Evolutionary conservation across 2,329 filamentous ascomycete species (phyloP), one percentile per base, ranked within the genome.

Genomic region (Fusarium floridanum): DNA sequence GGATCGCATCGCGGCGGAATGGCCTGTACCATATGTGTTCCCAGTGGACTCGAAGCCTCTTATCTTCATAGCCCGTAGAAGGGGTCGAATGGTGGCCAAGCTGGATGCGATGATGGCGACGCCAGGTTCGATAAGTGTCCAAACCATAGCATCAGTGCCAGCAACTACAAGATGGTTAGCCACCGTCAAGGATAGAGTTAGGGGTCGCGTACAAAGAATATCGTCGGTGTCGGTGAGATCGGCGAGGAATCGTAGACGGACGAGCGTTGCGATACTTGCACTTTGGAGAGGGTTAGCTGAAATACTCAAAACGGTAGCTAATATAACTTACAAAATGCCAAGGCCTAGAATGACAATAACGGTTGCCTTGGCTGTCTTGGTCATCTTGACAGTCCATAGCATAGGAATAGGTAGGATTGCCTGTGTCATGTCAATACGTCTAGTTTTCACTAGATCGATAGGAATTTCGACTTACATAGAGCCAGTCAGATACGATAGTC

Each of bases 121-220:
- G 7, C 87, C 88, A 2, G 88, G 88, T 75, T 90, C 88, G 63
- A 90, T 82, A n/a, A 90, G 80, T 11, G 87, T 89, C 88, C 88
- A 90, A 8, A 89, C 83, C 84, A 88, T 87, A 39, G 87, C 84
- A 68, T 88, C 82, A 5, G 87, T 89, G 24, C 84, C 86, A 62
- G 84, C 83, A 76, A 83, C 87, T 88, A 55, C 41, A 10, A 37
- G 1, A 20, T 17, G 9, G 59, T 82, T 57, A 80, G 76, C 24
- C 29, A 20, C 8, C 11, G 11, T 11, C 64, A 48, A 61, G 9
- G 16, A 41, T 24, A 34, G 17, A 45, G n/a, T 61, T 41, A 12
- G 7, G 34, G 20, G 22, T 34, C 53, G 53, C 69, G 29, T 83
- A 89, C 88, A 87, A 36, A 89, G 78, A 17, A 89, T 84, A 74